Evolutionary conservation across 306 rosid species (phyloP).

Genomic region (Argentina anserina): DNA sequence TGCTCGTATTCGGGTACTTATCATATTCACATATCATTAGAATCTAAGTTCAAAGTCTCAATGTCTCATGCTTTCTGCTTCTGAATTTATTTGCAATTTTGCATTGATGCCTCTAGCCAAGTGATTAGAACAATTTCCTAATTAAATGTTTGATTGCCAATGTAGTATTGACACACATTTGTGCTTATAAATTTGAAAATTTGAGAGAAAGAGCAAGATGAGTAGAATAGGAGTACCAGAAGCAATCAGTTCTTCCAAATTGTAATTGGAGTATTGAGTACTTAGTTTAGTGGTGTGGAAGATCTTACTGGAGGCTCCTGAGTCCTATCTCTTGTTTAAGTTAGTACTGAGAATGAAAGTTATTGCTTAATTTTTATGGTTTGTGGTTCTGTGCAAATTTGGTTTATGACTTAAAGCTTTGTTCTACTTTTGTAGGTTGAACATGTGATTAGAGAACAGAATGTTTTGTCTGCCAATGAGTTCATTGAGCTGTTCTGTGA

Average conservation of each 20-base stretch:
- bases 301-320: background rate
- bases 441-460: constrained; percentile 96
- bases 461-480: constrained; percentile 88
- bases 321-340: background rate
- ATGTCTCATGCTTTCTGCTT: background rate
- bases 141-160: background rate
- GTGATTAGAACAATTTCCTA: background rate
- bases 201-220: background rate
- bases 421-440: constrained; percentile 59
- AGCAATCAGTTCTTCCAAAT: background rate
- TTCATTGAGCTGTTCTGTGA: constrained; percentile 92
- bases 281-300: background rate
- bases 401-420: background rate
- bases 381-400: background rate
- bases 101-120: background rate
- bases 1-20: constrained; percentile 85
- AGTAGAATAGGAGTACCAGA: background rate
- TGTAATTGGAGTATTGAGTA: background rate
- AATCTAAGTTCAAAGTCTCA: background rate
- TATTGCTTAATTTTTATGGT: background rate
- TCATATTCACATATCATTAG: background rate
- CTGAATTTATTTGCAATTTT: background rate
- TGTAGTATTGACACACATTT: no score
- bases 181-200: background rate
- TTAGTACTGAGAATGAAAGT: background rate